Evolutionary conservation across 306 rosid genomes (phyloP), one percentile per base, ranked within the genome.

Genomic region (Vicia faba): DNA sequence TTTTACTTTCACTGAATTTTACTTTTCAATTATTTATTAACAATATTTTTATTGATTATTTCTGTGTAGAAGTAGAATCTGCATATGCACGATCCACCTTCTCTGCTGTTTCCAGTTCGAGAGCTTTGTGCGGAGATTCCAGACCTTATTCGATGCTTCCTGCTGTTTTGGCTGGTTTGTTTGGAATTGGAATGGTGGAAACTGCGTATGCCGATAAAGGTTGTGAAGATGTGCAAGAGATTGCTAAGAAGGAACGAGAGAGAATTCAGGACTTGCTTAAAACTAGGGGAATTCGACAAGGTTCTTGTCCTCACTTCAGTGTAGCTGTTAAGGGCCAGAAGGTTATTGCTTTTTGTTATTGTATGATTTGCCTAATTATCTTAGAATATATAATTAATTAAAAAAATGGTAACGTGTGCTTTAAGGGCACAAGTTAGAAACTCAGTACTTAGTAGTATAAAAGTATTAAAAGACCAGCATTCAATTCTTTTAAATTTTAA

Each of bases 311-410:
- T 57, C 80, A 79, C 8, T 87, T 83, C 84, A 70, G 25, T 41
- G 88, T 89, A 56, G 80, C 86, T n/a, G 82, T 80, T 59, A 89
- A 86, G 78, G 98, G 98, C 65, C 86, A 84, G 62, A 84, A 83
- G 98, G 98, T 92, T 71, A 40, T 18, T 59, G 14, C 59, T 29
- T 11, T 44, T 59, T 48, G 26, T 64, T 41, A 18, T 68, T 48
- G 1, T 43, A 0, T 66, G 7, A 11, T 46, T 67, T 58, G 15
- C 49, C 8, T n/a, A n/a, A n/a, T n/a, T n/a, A n/a, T n/a, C n/a
- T n/a, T n/a, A n/a, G n/a, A n/a, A n/a, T n/a, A n/a, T n/a, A n/a
- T n/a, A n/a, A n/a, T n/a, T n/a, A n/a, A n/a, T n/a, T n/a, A n/a
- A n/a, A n/a, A n/a, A 20, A 20, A 20, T 66, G 28, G 0, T 25